Evolutionary conservation across 805 yeast genomes (phyloP).

Genomic region (Sungouiozyma intestinalis): DNA sequence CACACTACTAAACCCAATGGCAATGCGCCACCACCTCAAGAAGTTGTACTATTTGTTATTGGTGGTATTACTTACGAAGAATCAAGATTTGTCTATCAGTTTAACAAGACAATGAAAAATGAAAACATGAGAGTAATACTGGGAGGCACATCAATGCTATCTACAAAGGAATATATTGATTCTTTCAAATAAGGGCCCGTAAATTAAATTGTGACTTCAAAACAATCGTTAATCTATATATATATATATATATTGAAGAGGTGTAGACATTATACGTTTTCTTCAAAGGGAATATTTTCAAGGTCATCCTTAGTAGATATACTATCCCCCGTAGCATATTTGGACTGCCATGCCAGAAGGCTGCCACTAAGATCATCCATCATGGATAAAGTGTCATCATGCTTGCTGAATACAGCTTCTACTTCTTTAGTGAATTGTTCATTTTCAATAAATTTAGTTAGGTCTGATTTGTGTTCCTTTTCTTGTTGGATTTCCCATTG

Average conservation of each 20-base stretch:
- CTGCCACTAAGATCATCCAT: conserved; percentile 69
- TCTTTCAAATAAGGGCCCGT: conserved; percentile 9
- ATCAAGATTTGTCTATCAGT: conserved; percentile 67
- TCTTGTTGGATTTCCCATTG: conserved; percentile 76
- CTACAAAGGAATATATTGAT: conserved; percentile 34
- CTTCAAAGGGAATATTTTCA: background rate
- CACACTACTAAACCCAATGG: background rate
- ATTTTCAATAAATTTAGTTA: conserved; percentile 39
- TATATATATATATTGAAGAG: conserved; percentile 1
- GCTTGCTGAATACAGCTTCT: conserved; percentile 37
- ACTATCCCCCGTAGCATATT: conserved; percentile 30
- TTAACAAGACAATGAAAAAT: conserved; percentile 37
- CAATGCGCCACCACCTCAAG: conserved; percentile 36
- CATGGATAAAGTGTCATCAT: conserved; percentile 47
- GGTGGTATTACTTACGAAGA: conserved; percentile 95
- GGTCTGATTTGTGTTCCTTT: conserved; percentile 43
- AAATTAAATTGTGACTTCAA: too few relatives aligned
- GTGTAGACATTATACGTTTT: background rate
- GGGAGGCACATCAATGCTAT: conserved; percentile 68
- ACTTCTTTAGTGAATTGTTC: conserved; percentile 31
- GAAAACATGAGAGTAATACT: conserved; percentile 55
- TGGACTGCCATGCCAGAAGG: conserved; percentile 70
- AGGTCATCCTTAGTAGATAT: background rate
- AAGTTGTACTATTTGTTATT: conserved; percentile 58
- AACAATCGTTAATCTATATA: background rate